Evolutionary conservation across 352 stramenopile genomes (phyloP).

Genomic region (Aphanomyces invadans): DNA sequence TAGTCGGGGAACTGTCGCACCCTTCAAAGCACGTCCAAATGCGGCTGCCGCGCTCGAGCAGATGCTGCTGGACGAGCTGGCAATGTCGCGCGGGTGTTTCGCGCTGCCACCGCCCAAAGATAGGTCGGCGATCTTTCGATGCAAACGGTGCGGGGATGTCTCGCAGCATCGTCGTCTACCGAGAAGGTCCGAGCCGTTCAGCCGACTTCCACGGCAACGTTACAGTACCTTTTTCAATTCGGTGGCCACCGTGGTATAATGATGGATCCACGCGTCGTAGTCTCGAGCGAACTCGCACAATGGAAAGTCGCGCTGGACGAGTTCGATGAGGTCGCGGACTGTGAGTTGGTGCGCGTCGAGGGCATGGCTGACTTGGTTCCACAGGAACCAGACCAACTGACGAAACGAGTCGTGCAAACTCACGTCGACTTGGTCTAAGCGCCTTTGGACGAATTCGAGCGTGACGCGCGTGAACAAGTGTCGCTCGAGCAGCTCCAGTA

Average conservation of each 20-base stretch:
- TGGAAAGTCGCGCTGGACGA: neutral
- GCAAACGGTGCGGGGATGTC: neutral
- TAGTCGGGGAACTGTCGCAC: neutral
- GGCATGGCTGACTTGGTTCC: neutral
- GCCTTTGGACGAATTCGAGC: neutral
- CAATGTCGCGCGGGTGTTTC: neutral
- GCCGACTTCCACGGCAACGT: too few species aligned
- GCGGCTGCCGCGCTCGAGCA: neutral
- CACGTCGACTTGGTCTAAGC: neutral
- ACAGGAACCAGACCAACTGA: neutral
- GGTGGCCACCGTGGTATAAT: neutral
- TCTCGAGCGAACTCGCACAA: neutral
- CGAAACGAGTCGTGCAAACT: neutral
- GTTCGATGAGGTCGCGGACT: neutral
- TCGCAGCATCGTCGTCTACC: too few species aligned
- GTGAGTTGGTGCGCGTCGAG: neutral
- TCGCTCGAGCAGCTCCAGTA: neutral
- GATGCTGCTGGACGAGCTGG: neutral
- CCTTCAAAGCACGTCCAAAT: neutral
- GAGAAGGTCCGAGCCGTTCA: too few species aligned
- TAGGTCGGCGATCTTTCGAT: neutral
- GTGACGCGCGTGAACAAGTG: neutral
- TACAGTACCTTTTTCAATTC: neutral
- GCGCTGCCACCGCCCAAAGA: neutral
- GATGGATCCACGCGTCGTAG: neutral